phyloP scores from a whole-genome alignment of 176 grass and related monocot genomes.

The Thinopyrum elongatum region DNA sequence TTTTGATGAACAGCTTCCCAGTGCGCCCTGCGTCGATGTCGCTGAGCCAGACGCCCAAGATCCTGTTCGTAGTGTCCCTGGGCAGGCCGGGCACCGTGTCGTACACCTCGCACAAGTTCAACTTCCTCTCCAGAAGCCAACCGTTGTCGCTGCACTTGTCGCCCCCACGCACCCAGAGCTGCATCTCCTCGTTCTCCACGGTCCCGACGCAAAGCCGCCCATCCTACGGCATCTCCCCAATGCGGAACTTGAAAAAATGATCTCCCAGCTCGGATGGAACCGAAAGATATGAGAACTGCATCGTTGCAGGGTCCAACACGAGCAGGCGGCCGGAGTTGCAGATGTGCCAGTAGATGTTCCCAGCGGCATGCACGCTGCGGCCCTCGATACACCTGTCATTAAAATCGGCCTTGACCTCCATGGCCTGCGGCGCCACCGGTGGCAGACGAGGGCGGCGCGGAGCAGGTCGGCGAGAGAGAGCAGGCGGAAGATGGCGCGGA shows the following conservation, averaged over 20 bases:
- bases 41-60: not conserved
- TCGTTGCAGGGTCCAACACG: not conserved
- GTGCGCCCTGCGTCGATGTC: not conserved
- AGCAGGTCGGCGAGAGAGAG: too few relatives aligned
- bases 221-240: not conserved
- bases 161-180: not conserved
- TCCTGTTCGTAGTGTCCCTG: not conserved
- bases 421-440: too few relatives aligned
- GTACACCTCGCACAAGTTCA: not conserved
- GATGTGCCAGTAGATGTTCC: constrained; percentile 2
- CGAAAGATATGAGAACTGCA: not conserved
- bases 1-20: not conserved
- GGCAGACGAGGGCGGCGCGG: too few relatives aligned
- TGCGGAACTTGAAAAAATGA: not conserved
- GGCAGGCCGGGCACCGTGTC: not conserved
- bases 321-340: not conserved
- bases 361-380: not conserved
- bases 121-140: not conserved
- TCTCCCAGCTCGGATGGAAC: not conserved
- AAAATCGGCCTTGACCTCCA: not conserved
- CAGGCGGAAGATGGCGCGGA: too few relatives aligned
- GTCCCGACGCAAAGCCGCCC: not conserved
- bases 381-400: not conserved
- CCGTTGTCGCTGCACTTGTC: not conserved
- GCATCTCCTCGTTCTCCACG: not conserved